Evolutionary conservation across 176 grass and related monocot species (phyloP).

Genomic region (Rhynchospora tenuis): DNA sequence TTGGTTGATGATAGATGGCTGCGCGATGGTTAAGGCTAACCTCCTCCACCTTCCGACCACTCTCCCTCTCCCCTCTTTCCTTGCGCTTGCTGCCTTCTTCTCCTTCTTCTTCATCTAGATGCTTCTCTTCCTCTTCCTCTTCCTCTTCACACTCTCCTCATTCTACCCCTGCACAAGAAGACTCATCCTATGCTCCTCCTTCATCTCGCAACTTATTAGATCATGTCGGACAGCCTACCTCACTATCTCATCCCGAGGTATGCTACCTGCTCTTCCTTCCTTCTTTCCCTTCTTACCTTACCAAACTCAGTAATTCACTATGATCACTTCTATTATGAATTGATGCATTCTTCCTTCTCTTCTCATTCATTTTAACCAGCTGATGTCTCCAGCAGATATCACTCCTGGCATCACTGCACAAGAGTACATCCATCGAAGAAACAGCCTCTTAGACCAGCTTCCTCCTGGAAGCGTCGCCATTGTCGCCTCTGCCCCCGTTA

Average conservation of each 20-base stretch:
- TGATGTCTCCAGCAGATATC: slow-evolving; percentile 70
- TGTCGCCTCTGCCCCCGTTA: slow-evolving; percentile 65
- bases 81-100: no score
- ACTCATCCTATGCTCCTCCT: slow-evolving; percentile 32
- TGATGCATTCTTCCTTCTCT: no score
- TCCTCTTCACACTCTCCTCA: background rate
- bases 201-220: no score
- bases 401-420: slow-evolving; percentile 65
- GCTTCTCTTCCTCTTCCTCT: slow-evolving; percentile 25
- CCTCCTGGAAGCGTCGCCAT: slow-evolving; percentile 81
- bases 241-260: slow-evolving; percentile 75
- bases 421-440: slow-evolving; percentile 77
- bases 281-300: no score
- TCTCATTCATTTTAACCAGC: slow-evolving; percentile 48
- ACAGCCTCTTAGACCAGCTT: slow-evolving; percentile 54
- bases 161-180: slow-evolving; percentile 17
- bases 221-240: slow-evolving; percentile 67
- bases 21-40: no score
- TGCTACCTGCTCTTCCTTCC: background rate
- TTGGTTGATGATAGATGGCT: no score
- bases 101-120: background rate
- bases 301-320: no score
- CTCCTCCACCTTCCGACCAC: no score
- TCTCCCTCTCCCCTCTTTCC: background rate
- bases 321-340: no score